phyloP scores from a whole-genome alignment of 495 filamentous ascomycete species.

The Podospora australis region DNA sequence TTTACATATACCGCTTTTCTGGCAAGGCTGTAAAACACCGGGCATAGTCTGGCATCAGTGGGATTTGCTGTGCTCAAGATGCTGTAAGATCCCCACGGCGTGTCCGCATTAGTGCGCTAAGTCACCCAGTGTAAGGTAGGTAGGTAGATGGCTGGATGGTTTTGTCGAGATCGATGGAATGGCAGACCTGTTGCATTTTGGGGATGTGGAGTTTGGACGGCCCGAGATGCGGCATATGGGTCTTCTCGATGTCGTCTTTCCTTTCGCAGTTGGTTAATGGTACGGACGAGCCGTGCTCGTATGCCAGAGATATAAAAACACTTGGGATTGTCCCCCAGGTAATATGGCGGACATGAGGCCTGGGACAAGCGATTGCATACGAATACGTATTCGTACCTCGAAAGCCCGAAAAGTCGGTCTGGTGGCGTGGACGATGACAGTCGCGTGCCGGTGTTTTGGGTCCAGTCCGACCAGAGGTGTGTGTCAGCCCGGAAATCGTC shows the following conservation, averaged over 20 bases:
- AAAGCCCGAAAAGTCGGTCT: neutral
- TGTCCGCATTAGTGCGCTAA: slow-evolving; percentile 2
- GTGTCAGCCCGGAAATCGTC: neutral
- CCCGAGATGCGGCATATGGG: neutral
- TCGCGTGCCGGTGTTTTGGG: neutral
- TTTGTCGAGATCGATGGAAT: slow-evolving; percentile 7
- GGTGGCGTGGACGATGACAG: neutral
- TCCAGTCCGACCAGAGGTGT: neutral
- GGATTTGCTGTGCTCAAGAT: neutral
- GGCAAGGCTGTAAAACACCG: too few relatives aligned
- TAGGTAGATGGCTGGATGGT: slow-evolving; percentile 2
- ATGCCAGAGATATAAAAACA: too few relatives aligned
- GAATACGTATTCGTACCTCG: too few relatives aligned
- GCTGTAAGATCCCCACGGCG: neutral
- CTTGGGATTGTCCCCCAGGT: too few relatives aligned
- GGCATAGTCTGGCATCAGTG: too few relatives aligned
- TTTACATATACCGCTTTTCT: neutral
- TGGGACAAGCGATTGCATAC: too few relatives aligned
- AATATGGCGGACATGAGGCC: too few relatives aligned
- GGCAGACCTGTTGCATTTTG: neutral
- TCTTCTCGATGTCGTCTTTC: too few relatives aligned
- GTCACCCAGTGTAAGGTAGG: too few relatives aligned
- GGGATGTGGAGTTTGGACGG: neutral
- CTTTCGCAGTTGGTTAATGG: too few relatives aligned
- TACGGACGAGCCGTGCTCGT: too few relatives aligned